Evolutionary conservation across 345 rosid species (phyloP).

Genomic region (Gossypium rotundifolium): DNA sequence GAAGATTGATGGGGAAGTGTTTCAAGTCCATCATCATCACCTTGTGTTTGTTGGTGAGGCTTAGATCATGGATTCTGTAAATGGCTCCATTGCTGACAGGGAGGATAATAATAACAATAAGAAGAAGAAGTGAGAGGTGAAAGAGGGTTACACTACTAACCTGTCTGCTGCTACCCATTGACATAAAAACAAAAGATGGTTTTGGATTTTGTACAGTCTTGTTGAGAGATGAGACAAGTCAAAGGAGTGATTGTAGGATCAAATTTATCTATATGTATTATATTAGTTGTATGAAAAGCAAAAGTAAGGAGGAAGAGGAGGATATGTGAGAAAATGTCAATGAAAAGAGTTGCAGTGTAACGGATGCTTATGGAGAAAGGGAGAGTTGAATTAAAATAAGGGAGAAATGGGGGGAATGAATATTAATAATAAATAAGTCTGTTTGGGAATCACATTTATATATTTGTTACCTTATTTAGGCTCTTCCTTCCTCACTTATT

Average conservation of each 20-base stretch:
- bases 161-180: constrained; percentile 23
- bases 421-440: no score
- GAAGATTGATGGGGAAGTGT: neutral
- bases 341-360: neutral
- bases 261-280: neutral
- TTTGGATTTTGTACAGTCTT: neutral
- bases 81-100: constrained; percentile 8
- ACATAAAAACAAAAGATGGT: neutral
- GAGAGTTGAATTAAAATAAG: neutral
- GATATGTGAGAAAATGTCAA: neutral
- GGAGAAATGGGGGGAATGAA: no score
- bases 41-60: neutral
- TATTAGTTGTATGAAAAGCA: neutral
- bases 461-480: no score
- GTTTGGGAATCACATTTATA: no score
- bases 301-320: neutral
- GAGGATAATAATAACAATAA: neutral
- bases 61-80: neutral
- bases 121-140: constrained; percentile 12
- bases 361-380: neutral
- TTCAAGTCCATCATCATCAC: neutral
- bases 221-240: constrained; percentile 2
- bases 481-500: no score
- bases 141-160: neutral
- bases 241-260: constrained; percentile 3